A percentile compares a stretch with the other conserved stretches of the same genome.
Conservation (phyloP, 345 rosid genomes). For the Ricinus communis region DNA sequence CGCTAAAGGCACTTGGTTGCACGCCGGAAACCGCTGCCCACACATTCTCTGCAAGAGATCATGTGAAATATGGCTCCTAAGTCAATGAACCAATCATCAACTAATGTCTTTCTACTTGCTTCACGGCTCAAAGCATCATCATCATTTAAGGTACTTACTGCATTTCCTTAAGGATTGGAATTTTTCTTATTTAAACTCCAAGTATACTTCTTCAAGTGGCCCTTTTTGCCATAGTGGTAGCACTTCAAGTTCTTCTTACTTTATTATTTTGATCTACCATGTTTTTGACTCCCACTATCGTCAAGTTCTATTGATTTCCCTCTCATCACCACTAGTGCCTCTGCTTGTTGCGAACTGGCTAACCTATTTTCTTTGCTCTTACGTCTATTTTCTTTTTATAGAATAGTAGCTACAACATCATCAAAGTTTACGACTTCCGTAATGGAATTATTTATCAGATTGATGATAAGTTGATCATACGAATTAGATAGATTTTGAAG, state of each 20-base stretch:
- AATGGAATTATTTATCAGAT: too few relatives aligned
- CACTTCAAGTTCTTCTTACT: neutral
- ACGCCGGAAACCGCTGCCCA: too few relatives aligned
- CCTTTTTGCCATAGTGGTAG: neutral
- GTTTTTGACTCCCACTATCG: neutral
- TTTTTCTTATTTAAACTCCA: too few relatives aligned
- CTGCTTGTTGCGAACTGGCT: neutral
- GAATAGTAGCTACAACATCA: neutral
- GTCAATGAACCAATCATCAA: neutral
- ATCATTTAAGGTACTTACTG: neutral
- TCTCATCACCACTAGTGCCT: neutral
- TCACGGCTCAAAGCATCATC: neutral
- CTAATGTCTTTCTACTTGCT: neutral
- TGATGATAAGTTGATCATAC: neutral
- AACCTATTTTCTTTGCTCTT: neutral
- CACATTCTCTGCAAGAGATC: neutral
- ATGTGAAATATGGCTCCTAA: neutral
- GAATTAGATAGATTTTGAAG: neutral
- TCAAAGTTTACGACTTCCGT: neutral
- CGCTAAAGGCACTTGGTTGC: too few relatives aligned
- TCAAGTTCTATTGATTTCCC: slow-evolving; percentile 4
- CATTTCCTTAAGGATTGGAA: neutral
- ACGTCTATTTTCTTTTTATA: neutral
- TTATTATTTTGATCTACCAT: neutral
- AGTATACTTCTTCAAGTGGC: neutral